Evolutionary conservation across 2,329 filamentous ascomycete genomes (phyloP).

Genomic region (Claviceps fusiformis): DNA sequence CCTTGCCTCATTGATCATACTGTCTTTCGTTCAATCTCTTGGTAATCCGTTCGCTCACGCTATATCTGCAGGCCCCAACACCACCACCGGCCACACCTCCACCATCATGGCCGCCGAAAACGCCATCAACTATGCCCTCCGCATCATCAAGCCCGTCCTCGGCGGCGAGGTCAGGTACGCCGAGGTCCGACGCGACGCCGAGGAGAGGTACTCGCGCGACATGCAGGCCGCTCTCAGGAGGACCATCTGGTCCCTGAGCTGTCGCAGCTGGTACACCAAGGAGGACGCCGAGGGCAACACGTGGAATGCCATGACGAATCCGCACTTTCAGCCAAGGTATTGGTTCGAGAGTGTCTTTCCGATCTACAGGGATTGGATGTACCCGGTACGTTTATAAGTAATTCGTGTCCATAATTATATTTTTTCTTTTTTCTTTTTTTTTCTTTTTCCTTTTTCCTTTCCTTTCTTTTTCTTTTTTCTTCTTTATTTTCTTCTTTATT

Average conservation of each 20-base stretch:
- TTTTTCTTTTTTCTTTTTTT: background rate
- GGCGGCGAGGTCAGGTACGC: slow-evolving; percentile 17
- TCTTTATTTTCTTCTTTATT: background rate
- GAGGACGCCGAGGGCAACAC: slow-evolving; percentile 11
- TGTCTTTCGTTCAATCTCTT: too few relatives aligned
- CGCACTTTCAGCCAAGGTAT: slow-evolving; percentile 20
- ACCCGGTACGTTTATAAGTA: slow-evolving; percentile 15
- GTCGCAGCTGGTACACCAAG: slow-evolving; percentile 24
- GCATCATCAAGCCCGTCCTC: slow-evolving; percentile 38
- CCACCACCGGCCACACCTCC: slow-evolving; percentile 46
- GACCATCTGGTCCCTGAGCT: slow-evolving; percentile 22
- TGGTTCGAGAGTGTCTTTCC: slow-evolving; percentile 26
- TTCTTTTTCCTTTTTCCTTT: background rate
- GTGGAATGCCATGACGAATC: slow-evolving; percentile 24
- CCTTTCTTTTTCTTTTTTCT: background rate
- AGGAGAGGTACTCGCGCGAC: slow-evolving; percentile 17
- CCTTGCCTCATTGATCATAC: too few relatives aligned
- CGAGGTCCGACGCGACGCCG: slow-evolving; percentile 21
- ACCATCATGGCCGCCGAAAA: slow-evolving; percentile 49
- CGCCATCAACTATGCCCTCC: slow-evolving; percentile 44
- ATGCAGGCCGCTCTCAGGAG: slow-evolving; percentile 20
- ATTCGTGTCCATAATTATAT: too few relatives aligned
- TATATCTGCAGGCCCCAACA: slow-evolving; percentile 37
- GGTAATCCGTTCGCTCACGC: too few relatives aligned
- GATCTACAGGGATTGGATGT: slow-evolving; percentile 18